phyloP scores from a whole-genome alignment of 495 filamentous ascomycete species.

The Talaromyces nanjingensis region DNA sequence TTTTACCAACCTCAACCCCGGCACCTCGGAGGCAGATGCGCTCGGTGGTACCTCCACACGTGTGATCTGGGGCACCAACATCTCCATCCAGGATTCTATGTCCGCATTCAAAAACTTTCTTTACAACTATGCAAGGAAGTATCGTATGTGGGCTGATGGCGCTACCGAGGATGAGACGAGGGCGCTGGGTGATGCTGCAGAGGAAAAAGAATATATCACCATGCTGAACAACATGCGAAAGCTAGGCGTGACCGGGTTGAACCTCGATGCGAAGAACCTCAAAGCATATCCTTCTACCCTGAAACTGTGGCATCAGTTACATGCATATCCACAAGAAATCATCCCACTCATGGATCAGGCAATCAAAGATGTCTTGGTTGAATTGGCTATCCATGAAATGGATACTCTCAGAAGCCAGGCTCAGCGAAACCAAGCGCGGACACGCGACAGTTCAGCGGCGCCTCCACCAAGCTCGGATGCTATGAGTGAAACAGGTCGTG shows the following conservation, averaged over 20 bases:
- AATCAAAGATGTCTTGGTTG: constrained; percentile 89
- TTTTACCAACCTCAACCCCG: constrained; percentile 79
- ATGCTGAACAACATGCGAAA: constrained; percentile 86
- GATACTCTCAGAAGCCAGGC: constrained; percentile 54
- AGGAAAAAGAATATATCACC: constrained; percentile 71
- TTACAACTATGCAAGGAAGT: constrained; percentile 81
- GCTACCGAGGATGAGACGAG: constrained; percentile 69
- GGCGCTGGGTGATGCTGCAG: constrained; percentile 48
- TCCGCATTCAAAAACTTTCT: constrained; percentile 85
- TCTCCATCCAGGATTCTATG: constrained; percentile 85
- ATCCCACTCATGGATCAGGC: constrained; percentile 93
- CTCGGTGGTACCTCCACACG: constrained; percentile 72
- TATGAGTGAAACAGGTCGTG: constrained; percentile 33
- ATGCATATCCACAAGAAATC: constrained; percentile 89
- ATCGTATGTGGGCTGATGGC: constrained; percentile 83
- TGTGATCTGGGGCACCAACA: constrained; percentile 96
- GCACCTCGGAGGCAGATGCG: constrained; percentile 85
- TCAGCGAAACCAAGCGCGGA: constrained; percentile 36
- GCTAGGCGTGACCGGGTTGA: constrained; percentile 73
- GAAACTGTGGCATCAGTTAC: constrained; percentile 92
- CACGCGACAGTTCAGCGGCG: constrained; percentile 62
- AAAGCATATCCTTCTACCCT: constrained; percentile 86
- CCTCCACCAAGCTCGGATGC: constrained; percentile 69
- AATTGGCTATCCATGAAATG: constrained; percentile 78
- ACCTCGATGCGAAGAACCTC: constrained; percentile 82